Base-by-base conservation (phyloP, 345 rosid genomes). In the Populus tremula region DNA sequence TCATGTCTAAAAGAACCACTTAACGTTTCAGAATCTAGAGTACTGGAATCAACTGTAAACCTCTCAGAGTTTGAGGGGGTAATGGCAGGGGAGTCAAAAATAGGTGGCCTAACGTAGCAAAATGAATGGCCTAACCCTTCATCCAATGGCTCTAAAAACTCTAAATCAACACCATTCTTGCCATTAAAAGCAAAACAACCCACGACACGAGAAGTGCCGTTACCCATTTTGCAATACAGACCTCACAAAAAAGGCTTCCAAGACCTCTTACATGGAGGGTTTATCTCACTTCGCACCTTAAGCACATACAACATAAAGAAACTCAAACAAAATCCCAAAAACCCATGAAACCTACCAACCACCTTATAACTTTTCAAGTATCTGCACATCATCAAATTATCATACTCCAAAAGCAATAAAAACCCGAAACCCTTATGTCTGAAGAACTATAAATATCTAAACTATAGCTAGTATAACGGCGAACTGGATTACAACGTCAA, bases 71-170 rank as follows among this genome's bases (percentile, higher is more conserved):
- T 94, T 13, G 87, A 91, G 0, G 98, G 98, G 64, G 98, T 92
- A 66, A 92, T 94, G 73, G 90, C 94, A 17, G 97, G 98, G 69
- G 98, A 92, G 74, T 92, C 97, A 36, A 90, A 94, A 80, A 87
- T 85, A 1, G 87, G 81, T 21, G 96, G 98, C 88, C 98, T 89
- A 50, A 94, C 92, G 78, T 93, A 94, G 78, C 98, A 94, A 69
- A 94, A 94, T n/a, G 98, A 94, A 86, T 94, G 98, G 70, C 98
- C 98, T 78, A 94, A 86, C 49, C 98, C 98, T 85, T 94, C 98
- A 76, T 94, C 97, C 70, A 93, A 71, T 49, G 96, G 94, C 87
- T 93, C 96, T 12, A 90, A 76, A 85, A 90, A 91, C 82, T 90
- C 97, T 80, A 90, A 87, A 89, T 91, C 97, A 23, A 89, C 95